phyloP scores from a whole-genome alignment of 2,329 filamentous ascomycete genomes.

The Piedraia hortae region DNA sequence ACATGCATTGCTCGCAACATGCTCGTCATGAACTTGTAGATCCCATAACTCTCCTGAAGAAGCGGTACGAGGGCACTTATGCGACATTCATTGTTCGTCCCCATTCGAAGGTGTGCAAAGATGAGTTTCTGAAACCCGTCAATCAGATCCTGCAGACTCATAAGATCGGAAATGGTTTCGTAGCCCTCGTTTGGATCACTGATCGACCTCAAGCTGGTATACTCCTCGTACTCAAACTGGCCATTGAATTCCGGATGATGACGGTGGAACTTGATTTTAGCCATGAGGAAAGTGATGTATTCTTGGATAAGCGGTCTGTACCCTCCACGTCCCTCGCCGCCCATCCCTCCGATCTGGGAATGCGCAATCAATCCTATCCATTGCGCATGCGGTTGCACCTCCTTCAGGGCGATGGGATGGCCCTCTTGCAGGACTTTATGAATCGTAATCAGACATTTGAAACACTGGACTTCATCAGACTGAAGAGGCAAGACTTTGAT shows the following conservation, averaged over 20 bases:
- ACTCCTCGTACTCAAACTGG: constrained; percentile 97
- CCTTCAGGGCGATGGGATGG: constrained; percentile 61
- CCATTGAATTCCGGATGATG: constrained; percentile 97
- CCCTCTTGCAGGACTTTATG: constrained; percentile 96
- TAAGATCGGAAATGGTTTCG: constrained; percentile 88
- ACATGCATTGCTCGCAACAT: constrained; percentile 95
- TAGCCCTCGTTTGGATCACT: constrained; percentile 95
- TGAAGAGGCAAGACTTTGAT: constrained; percentile 99
- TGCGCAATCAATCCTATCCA: constrained; percentile 87
- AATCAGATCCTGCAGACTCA: constrained; percentile 93
- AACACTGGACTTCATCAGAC: constrained; percentile 93
- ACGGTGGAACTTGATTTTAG: constrained; percentile 87
- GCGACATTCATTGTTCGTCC: constrained; percentile 83
- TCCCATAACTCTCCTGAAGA: constrained; percentile 93
- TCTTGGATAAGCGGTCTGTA: constrained; percentile 84
- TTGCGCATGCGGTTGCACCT: constrained; percentile 62
- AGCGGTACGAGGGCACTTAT: constrained; percentile 82
- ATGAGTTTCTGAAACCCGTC: constrained; percentile 96
- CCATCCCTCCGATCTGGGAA: constrained; percentile 49
- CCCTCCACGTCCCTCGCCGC: constrained; percentile 35
- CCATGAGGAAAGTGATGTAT: constrained; percentile 85
- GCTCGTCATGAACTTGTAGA: constrained; percentile 99
- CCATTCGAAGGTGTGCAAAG: constrained; percentile 81
- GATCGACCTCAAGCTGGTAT: constrained; percentile 90
- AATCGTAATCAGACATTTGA: constrained; percentile 90